Percentiles rank a stretch among this genome's conserved stretches.
These are phyloP conservation scores for Corylus avellana DNA, from an alignment of 306 rosid genomes.

Conservation along the genomic window DNA sequence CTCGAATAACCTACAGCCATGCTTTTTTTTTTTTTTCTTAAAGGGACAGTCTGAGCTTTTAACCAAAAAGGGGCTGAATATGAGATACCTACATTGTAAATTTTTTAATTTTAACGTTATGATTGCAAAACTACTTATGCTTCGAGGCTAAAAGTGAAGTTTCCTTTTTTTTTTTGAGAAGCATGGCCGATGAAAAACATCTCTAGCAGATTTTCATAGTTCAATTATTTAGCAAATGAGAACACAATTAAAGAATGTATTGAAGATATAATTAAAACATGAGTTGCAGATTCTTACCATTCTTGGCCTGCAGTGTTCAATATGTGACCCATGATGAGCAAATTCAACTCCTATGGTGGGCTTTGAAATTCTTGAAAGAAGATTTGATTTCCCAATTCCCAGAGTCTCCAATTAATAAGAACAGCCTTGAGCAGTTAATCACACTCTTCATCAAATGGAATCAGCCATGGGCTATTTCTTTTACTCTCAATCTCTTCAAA, in stretches of 20 bases:
- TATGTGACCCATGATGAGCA: slow-evolving; percentile 80
- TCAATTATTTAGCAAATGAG: too few species aligned
- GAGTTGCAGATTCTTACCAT: slow-evolving; percentile 40
- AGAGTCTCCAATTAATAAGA: slow-evolving; percentile 64
- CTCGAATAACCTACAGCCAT: too few species aligned
- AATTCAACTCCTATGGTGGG: slow-evolving; percentile 96
- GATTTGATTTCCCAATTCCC: slow-evolving; percentile 89
- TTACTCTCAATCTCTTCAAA: background rate
- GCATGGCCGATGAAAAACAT: too few species aligned
- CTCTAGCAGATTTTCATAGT: too few species aligned
- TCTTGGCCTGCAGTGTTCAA: slow-evolving; percentile 99
- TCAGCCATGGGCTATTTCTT: slow-evolving; percentile 46
- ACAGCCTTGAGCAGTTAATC: slow-evolving; percentile 85
- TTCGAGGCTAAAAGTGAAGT: too few species aligned
- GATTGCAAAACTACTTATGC: too few species aligned
- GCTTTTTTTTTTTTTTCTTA: too few species aligned
- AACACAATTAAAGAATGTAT: background rate
- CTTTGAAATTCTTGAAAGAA: slow-evolving; percentile 79
- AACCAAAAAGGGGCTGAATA: too few species aligned
- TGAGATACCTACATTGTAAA: too few species aligned
- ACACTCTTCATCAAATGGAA: slow-evolving; percentile 79
- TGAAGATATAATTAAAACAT: background rate
- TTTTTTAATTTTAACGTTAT: too few species aligned
- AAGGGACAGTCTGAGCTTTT: too few species aligned
- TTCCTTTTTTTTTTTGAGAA: too few species aligned